A percentile compares a stretch with the other conserved stretches of the same genome.
phyloP scores from a whole-genome alignment of 2,329 filamentous ascomycete genomes.

The Didymella sp. region DNA sequence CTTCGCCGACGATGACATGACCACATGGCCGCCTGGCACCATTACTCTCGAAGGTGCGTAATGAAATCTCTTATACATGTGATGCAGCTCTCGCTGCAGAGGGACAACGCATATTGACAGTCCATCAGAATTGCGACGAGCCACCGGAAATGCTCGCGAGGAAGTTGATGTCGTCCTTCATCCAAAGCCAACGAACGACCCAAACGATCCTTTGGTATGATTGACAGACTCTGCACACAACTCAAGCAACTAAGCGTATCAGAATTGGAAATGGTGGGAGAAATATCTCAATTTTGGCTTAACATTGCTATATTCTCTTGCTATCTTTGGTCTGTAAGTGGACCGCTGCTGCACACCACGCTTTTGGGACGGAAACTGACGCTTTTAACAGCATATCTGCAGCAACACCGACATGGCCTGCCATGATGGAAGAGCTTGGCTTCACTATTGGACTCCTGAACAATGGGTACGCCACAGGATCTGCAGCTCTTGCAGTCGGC shows the following conservation, averaged over 20 bases:
- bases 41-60: slow-evolving; percentile 18
- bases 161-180: slow-evolving; percentile 11
- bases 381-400: slow-evolving; percentile 15
- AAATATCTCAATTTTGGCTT: slow-evolving; percentile 19
- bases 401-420: slow-evolving; percentile 21
- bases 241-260: background rate
- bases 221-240: background rate
- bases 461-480: slow-evolving; percentile 55
- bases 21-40: slow-evolving; percentile 19
- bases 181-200: slow-evolving; percentile 13
- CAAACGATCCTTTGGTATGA: slow-evolving; percentile 18
- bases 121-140: slow-evolving; percentile 6
- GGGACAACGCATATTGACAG: background rate
- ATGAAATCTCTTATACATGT: background rate
- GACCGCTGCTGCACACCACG: background rate
- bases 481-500: slow-evolving; percentile 53
- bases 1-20: slow-evolving; percentile 1
- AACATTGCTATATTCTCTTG: slow-evolving; percentile 14
- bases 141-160: slow-evolving; percentile 2
- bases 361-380: background rate
- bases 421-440: slow-evolving; percentile 19
- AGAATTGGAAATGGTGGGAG: slow-evolving; percentile 21
- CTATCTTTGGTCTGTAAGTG: slow-evolving; percentile 18
- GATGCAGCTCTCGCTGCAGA: background rate
- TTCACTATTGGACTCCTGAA: slow-evolving; percentile 48